These are phyloP conservation scores for Pseudozyma sp. DNA, from an alignment of 1,284 basidiomycete genomes.

Conservation along the genomic window DNA sequence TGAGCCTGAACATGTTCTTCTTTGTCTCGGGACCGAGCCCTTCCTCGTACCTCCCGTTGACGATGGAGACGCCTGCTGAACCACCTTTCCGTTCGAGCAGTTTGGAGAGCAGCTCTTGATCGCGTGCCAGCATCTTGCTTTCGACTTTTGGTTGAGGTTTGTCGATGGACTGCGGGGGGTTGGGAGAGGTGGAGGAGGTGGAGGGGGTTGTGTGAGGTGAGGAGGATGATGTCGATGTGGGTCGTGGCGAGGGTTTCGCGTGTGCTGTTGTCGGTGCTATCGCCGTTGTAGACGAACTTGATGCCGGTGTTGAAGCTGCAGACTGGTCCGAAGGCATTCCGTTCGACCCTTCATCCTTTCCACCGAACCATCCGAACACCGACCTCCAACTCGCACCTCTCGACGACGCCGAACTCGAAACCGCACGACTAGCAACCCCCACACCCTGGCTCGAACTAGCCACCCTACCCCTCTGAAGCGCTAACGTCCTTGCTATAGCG, in stretches of 20 bases:
- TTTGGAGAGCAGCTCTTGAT: slow-evolving; percentile 43
- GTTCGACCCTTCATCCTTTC: no score
- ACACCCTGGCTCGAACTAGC: no score
- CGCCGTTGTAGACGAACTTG: neutral
- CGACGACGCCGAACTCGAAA: no score
- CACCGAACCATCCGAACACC: no score
- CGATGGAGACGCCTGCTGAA: slow-evolving; percentile 32
- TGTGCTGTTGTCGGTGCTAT: neutral
- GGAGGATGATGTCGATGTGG: neutral
- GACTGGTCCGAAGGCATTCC: neutral
- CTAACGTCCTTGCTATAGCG: no score
- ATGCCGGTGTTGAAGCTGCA: neutral
- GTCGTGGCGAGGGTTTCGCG: neutral
- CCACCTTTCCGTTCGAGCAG: slow-evolving; percentile 52
- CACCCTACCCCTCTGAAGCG: no score
- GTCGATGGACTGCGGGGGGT: neutral
- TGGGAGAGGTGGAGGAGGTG: neutral
- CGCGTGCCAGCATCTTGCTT: slow-evolving; percentile 40
- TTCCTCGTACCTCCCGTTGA: slow-evolving; percentile 53
- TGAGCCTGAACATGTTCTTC: slow-evolving; percentile 59
- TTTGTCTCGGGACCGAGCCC: slow-evolving; percentile 49
- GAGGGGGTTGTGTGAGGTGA: neutral
- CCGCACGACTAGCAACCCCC: no score
- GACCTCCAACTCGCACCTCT: no score
- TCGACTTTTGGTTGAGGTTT: neutral